phyloP scores from a whole-genome alignment of 2,329 filamentous ascomycete genomes.

The Fusarium decemcellulare region DNA sequence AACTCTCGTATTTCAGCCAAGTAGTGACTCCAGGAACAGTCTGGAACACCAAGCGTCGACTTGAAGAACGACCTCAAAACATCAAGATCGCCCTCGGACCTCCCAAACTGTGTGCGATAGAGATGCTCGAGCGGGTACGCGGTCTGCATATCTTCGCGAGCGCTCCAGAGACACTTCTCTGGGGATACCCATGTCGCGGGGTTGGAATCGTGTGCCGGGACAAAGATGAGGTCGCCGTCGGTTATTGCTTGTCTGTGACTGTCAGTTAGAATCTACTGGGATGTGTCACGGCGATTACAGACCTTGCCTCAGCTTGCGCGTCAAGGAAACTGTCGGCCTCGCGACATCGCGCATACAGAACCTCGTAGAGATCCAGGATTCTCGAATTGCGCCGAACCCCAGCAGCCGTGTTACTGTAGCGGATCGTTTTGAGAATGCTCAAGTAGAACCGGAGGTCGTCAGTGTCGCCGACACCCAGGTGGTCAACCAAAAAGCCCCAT shows the following conservation, averaged over 20 bases:
- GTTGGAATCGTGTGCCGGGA: conserved; percentile 9
- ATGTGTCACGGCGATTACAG: not conserved
- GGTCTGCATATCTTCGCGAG: conserved; percentile 34
- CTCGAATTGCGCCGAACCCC: conserved; percentile 15
- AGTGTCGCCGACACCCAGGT: conserved; percentile 29
- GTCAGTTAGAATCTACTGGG: not conserved
- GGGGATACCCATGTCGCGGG: conserved; percentile 23
- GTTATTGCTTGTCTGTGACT: conserved; percentile 11
- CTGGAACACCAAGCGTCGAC: conserved; percentile 4
- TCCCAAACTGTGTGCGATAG: conserved; percentile 20
- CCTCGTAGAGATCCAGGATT: conserved; percentile 39
- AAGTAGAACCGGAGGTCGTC: conserved; percentile 40
- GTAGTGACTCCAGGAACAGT: conserved; percentile 34
- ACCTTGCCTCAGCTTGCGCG: conserved; percentile 21
- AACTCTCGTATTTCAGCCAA: conserved; percentile 31
- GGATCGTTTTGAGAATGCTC: conserved; percentile 22
- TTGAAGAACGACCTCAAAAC: conserved; percentile 38
- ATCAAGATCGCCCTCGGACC: conserved; percentile 24
- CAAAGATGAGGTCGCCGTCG: conserved; percentile 21
- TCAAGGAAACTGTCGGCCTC: conserved; percentile 26
- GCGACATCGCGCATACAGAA: conserved; percentile 30
- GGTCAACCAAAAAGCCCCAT: conserved; percentile 40
- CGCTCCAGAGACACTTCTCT: conserved; percentile 32
- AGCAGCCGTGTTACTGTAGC: not conserved
- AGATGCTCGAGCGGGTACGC: conserved; percentile 30